Evolutionary conservation across 1,284 basidiomycete genomes (phyloP).

Genomic region (Ceratobasidium sp.): DNA sequence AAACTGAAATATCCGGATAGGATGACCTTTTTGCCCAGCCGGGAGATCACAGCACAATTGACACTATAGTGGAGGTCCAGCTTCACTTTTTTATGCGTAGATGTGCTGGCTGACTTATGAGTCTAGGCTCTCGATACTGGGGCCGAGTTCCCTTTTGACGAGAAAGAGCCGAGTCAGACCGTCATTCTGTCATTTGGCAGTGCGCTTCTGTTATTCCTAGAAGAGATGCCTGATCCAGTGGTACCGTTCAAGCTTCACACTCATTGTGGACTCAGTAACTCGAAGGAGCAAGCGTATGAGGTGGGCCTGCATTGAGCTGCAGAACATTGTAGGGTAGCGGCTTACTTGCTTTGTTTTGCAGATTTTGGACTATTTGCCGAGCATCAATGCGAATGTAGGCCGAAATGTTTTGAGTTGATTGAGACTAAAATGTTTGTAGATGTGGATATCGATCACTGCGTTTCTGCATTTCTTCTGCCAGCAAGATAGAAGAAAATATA

Average conservation of each 20-base stretch:
- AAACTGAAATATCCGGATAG: slow-evolving; percentile 57
- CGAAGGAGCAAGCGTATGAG: slow-evolving; percentile 79
- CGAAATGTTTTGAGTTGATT: slow-evolving; percentile 26
- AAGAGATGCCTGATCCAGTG: slow-evolving; percentile 72
- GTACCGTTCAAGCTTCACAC: slow-evolving; percentile 70
- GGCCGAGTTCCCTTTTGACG: slow-evolving; percentile 60
- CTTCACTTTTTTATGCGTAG: background rate
- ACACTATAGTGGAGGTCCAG: slow-evolving; percentile 72
- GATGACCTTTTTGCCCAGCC: slow-evolving; percentile 68
- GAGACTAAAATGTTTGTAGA: slow-evolving; percentile 59
- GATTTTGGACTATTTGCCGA: slow-evolving; percentile 67
- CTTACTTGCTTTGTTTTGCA: slow-evolving; percentile 51
- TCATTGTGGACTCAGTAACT: slow-evolving; percentile 65
- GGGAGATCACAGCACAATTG: slow-evolving; percentile 64
- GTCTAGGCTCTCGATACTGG: slow-evolving; percentile 75
- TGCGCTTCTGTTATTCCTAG: slow-evolving; percentile 70
- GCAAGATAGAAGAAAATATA: slow-evolving; percentile 52
- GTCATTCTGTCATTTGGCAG: slow-evolving; percentile 69
- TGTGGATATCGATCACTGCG: slow-evolving; percentile 80
- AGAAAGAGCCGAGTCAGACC: slow-evolving; percentile 53
- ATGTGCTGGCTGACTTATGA: background rate
- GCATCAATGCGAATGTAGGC: slow-evolving; percentile 71
- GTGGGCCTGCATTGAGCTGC: slow-evolving; percentile 56
- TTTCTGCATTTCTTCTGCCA: slow-evolving; percentile 75
- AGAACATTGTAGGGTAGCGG: background rate